Evolutionary conservation across 257 asterid genomes (phyloP), one percentile per base, ranked within the genome.

Genomic region (Salvia rosmarinus): DNA sequence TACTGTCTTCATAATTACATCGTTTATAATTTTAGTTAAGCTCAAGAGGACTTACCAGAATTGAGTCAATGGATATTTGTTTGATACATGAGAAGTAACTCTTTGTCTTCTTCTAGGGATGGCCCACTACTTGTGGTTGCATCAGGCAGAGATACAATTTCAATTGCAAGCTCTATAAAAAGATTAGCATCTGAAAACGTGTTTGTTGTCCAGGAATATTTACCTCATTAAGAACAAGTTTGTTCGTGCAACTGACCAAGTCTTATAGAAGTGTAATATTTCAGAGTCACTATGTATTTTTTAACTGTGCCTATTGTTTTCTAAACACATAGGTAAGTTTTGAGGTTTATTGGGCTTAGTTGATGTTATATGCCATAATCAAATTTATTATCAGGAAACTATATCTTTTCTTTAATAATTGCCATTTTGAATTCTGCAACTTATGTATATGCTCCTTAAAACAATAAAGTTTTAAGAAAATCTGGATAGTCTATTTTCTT

Each of bases 61-160:
- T n/a, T n/a, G n/a, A n/a, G n/a, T n/a, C n/a, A n/a, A n/a, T n/a
- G n/a, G n/a, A n/a, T n/a, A n/a, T n/a, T 69, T 51, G 43, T 55
- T 68, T 52, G 73, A 72, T 55, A 16, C 54, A 46, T 60, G 63
- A 64, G 59, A 55, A 57, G 74, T 72, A 30, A 63, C 70, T 17
- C 59, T 67, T 67, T 76, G 9, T n/a, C 39, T 52, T 25, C 73
- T 79, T 77, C 23, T 88, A 95, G 99, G 95, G 97, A 91, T 81
- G 99, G 99, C 34, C 99, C 99, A 49, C 82, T 95, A 61, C 92
- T 95, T 62, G 96, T 95, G 82, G 91, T 91, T 83, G 99, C 97
- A 83, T 89, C 94, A 67, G 99, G 99, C 67, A 88, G 98, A 85
- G 99, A 95, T 81, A 95, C 99, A 23, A 85, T 89, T 76, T 88